Base-by-base conservation (phyloP, 352 stramenopile genomes). In the Globisporangium lucens region DNA sequence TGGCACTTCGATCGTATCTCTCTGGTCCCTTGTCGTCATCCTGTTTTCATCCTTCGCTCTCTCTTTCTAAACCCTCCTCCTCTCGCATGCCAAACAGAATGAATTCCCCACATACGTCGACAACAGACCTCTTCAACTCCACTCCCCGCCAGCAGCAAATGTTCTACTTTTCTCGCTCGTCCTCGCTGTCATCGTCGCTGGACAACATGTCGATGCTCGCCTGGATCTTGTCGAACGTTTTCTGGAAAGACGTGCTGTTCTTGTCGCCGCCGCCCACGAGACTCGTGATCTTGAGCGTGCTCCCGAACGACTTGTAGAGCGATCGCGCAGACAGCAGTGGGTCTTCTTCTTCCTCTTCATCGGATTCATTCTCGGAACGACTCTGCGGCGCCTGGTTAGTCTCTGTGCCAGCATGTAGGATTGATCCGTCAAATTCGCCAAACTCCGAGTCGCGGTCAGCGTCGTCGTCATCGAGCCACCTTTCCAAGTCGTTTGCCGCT, bases 221-320 rank as follows among this genome's bases (percentile, higher is more conserved):
- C 61, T 91, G 82, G 53, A 91, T 84, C 62, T 89, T 70, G 35
- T 75, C 77, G 24, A 91, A 83, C 20, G 74, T 84, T 33, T 77
- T 81, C 67, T 86, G 79, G 51, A 89, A 85, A 30, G 56, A 69
- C 35, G 79, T 62, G 38, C 68, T 61, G 63, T 86, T 79, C 53
- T 74, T 36, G 38, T 52, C 36, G 13, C 71, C 65, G 30, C 75
- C 75, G 27, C 79, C 78, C 15, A 77, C 76, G 9, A 87, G 66
- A 4, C 70, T 69, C 22, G 72, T 82, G 49, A 90, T 71, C 61
- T 84, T 73, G 35, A 78, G 77, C 15, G 79, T 77, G 75, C 77
- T 83, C 24, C 83, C 77, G 13, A 82, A 83, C 33, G 66, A 65
- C 29, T 79, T 74, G 63, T 80, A 87, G 41, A 85, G 61, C 41